These are phyloP conservation scores for Hypsizygus ulmarius DNA, from an alignment of 1,284 basidiomycete species.

Conservation along the genomic window DNA sequence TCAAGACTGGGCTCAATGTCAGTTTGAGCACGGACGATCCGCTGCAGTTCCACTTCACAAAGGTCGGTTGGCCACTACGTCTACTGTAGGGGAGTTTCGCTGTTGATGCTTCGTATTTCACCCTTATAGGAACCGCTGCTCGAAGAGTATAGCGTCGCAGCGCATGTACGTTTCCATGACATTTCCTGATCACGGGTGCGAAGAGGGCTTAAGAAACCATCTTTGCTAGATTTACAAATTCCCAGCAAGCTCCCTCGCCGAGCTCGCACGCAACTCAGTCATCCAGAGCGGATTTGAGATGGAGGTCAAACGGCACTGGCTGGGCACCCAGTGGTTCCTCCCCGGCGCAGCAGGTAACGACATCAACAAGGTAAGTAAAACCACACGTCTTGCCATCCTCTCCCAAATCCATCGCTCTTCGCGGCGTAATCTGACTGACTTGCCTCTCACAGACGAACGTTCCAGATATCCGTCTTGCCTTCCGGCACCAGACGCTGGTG, in stretches of 20 bases:
- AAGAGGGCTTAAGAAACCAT: not conserved
- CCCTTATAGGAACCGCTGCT: constrained; percentile 79
- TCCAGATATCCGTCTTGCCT: constrained; percentile 85
- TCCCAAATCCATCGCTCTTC: too few species aligned
- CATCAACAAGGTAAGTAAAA: constrained; percentile 77
- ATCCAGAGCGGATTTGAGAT: constrained; percentile 98
- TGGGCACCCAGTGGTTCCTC: constrained; percentile 87
- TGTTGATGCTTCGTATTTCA: too few species aligned
- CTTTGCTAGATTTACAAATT: constrained; percentile 81
- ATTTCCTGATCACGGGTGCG: not conserved
- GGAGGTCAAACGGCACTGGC: constrained; percentile 97
- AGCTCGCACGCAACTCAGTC: constrained; percentile 95
- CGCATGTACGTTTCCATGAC: constrained; percentile 61
- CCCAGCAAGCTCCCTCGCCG: constrained; percentile 79
- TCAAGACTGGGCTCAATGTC: constrained; percentile 95
- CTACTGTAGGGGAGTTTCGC: too few species aligned
- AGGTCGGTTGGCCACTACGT: constrained; percentile 65
- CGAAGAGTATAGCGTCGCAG: constrained; percentile 98
- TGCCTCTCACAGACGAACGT: constrained; percentile 81
- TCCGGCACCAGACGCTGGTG: constrained; percentile 85
- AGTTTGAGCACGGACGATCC: constrained; percentile 97
- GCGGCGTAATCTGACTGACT: too few species aligned
- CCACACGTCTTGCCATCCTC: too few species aligned
- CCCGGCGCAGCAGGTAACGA: constrained; percentile 88
- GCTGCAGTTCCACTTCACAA: constrained; percentile 94